Percentiles rank a stretch among this genome's conserved stretches.
These are phyloP conservation scores for Plasmodium blacklocki DNA, from an alignment of 169 alveolate species.

Conservation along the genomic window DNA sequence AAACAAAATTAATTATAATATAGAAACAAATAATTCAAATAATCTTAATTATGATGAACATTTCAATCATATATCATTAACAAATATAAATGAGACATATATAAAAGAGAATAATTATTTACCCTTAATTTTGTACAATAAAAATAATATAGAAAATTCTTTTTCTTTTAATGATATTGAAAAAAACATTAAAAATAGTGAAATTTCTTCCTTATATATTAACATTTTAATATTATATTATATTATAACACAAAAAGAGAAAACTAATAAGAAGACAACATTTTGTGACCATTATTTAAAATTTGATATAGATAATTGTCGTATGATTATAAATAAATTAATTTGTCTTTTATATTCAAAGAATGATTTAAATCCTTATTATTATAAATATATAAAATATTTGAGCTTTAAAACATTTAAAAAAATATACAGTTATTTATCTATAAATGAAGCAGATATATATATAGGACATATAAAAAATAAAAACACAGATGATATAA, in stretches of 20 bases:
- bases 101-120: conserved; percentile 7
- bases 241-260: conserved; percentile 35
- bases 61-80: neutral
- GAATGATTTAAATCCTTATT: conserved; percentile 9
- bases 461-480: conserved; percentile 17
- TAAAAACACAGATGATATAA: conserved; percentile 12
- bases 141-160: no score
- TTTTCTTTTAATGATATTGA: neutral
- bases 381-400: conserved; percentile 46
- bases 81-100: neutral
- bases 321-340: conserved; percentile 40
- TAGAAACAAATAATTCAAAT: no score
- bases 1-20: no score
- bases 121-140: conserved; percentile 12
- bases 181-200: conserved; percentile 3
- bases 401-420: conserved; percentile 46
- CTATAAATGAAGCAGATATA: conserved; percentile 38
- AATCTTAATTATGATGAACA: no score
- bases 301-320: conserved; percentile 14
- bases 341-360: conserved; percentile 26
- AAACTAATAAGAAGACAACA: conserved; percentile 23
- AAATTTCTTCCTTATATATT: conserved; percentile 49
- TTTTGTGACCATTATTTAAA: conserved; percentile 35
- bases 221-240: conserved; percentile 55
- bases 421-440: conserved; percentile 28